phyloP scores from a whole-genome alignment of 148 eudicot genomes.

The Beta vulgaris region DNA sequence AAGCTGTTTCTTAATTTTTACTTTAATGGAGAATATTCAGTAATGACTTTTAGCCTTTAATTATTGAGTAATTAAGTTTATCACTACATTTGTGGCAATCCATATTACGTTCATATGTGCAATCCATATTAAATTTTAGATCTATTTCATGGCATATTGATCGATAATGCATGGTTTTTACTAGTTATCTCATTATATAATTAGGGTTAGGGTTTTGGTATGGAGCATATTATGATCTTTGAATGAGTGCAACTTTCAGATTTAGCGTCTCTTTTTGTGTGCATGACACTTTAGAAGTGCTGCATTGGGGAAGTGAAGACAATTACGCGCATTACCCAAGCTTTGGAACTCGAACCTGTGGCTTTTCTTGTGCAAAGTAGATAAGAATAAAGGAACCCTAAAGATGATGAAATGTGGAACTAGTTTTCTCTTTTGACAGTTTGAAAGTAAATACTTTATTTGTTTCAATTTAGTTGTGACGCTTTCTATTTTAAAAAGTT shows the following conservation, averaged over 20 bases:
- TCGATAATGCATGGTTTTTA: not conserved
- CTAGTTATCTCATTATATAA: not conserved
- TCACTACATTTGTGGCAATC: not conserved
- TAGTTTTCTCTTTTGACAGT: not conserved
- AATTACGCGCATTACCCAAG: slow-evolving; percentile 21
- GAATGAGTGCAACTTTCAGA: slow-evolving; percentile 21
- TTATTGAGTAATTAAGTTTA: not conserved
- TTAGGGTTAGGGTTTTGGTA: slow-evolving; percentile 36
- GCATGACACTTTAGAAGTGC: slow-evolving; percentile 2
- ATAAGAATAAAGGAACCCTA: slow-evolving; percentile 26
- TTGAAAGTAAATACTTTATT: no score
- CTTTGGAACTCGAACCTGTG: slow-evolving; percentile 27
- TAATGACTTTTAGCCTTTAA: not conserved
- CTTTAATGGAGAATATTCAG: slow-evolving; percentile 1
- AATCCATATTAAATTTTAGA: not conserved
- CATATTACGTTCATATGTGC: not conserved
- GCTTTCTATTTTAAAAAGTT: no score
- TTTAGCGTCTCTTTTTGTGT: slow-evolving; percentile 32
- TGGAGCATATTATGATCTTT: slow-evolving; percentile 8
- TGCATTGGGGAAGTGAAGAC: slow-evolving; percentile 5
- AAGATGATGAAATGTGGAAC: slow-evolving; percentile 2
- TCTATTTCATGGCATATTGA: not conserved
- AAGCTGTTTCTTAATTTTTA: not conserved
- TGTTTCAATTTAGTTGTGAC: no score
- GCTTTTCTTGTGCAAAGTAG: not conserved